These are phyloP conservation scores for Plasmodium relictum DNA, from an alignment of 169 alveolate genomes.

Conservation along the genomic window DNA sequence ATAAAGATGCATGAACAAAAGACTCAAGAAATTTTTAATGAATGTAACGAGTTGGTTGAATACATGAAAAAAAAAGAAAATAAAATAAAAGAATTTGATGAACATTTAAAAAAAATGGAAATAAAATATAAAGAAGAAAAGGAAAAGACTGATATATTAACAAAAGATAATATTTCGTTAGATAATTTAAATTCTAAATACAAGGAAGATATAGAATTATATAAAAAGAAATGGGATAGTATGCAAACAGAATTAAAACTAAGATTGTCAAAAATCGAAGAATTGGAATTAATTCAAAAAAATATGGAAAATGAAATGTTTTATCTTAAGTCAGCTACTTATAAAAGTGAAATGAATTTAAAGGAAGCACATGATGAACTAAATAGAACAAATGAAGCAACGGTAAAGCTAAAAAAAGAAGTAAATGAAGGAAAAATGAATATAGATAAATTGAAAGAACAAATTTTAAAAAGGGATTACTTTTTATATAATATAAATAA, in stretches of 20 bases:
- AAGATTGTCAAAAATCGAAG: slow-evolving; percentile 68
- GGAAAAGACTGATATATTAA: slow-evolving; percentile 74
- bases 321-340: slow-evolving; percentile 73
- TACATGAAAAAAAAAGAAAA: slow-evolving; percentile 75
- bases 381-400: slow-evolving; percentile 39
- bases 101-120: slow-evolving; percentile 74
- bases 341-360: slow-evolving; percentile 61
- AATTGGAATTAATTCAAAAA: slow-evolving; percentile 65
- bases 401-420: slow-evolving; percentile 20
- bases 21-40: slow-evolving; percentile 72
- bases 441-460: slow-evolving; percentile 27
- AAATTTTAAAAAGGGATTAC: slow-evolving; percentile 70
- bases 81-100: slow-evolving; percentile 76
- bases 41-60: slow-evolving; percentile 76
- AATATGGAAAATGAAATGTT: slow-evolving; percentile 74
- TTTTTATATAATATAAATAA: slow-evolving; percentile 45
- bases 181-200: slow-evolving; percentile 66
- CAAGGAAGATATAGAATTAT: slow-evolving; percentile 73
- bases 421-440: slow-evolving; percentile 18
- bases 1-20: slow-evolving; percentile 76
- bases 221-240: slow-evolving; percentile 59
- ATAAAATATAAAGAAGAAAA: slow-evolving; percentile 75
- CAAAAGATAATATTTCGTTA: slow-evolving; percentile 64
- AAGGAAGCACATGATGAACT: slow-evolving; percentile 77
- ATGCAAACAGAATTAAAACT: slow-evolving; percentile 73